Evolutionary conservation across 2,329 filamentous ascomycete genomes (phyloP), one percentile per base, ranked within the genome.

Genomic region (Sarocladiaceae sp.): DNA sequence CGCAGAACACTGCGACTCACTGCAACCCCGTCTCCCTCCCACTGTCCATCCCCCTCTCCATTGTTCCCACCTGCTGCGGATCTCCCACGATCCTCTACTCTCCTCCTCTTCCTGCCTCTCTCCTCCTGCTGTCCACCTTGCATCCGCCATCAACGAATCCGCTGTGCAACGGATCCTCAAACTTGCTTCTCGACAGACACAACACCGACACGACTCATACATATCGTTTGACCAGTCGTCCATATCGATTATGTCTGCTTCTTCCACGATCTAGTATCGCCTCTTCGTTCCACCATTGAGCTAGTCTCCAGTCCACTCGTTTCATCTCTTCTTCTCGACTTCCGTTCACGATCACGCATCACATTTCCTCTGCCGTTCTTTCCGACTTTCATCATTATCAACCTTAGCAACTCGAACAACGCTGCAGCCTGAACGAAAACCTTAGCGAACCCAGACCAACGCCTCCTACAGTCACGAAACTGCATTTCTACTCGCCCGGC

Each of bases 301-400:
- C 69, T 70, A 70, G 69, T 65, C 68, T 70, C 67, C 52, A 56
- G 59, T 65, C 54, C 68, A 65, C 64, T 70, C 68, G 64, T 69
- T 70, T 61, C 51, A 52, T 51, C 46, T 51, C 48, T 51, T 49
- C 48, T 47, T 47, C 46, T 31, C 35, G 26, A 16, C 19, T 33
- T 19, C 13, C 26, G 13, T 39, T 50, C 23, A 20, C 33, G 19
- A 39, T 45, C 33, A n/a, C 21, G 27, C 39, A 40, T 34, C 31
- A 24, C 13, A 21, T 39, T 49, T 48, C 44, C 51, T 39, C 48
- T 45, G 43, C 45, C 31, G 16, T 43, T 34, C 37, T 19, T 44
- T 35, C 29, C 29, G 47, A 50, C 31, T 46, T 31, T 54, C 51
- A 48, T 47, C 45, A 37, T 43, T 33, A n/a, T 5, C 41, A 15